Percentiles rank a stretch among this genome's conserved stretches.
Conservation (phyloP, 371 early-diverging fungal species). For the Mortierella sp. region DNA sequence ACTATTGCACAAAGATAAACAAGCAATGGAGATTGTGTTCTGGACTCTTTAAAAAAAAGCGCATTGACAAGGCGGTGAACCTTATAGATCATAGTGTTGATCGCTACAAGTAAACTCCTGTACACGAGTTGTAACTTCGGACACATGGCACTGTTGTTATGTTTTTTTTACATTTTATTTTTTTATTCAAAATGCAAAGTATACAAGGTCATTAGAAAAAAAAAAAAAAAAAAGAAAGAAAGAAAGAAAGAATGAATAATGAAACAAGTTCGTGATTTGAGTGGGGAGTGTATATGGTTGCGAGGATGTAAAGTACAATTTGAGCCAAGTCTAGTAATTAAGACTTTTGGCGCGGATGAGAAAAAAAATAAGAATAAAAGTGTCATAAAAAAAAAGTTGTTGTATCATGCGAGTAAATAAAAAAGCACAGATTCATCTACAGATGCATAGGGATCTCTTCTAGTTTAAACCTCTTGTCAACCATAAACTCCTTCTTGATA, state of each 20-base stretch:
- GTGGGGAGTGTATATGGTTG: not conserved
- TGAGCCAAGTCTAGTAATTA: not conserved
- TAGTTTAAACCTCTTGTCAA: slow-evolving; percentile 43
- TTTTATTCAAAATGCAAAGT: no score
- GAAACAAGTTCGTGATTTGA: not conserved
- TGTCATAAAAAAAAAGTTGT: not conserved
- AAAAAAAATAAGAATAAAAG: not conserved
- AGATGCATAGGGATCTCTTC: slow-evolving; percentile 49
- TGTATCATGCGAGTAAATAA: not conserved
- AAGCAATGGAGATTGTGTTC: no score
- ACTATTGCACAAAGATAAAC: no score
- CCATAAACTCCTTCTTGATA: slow-evolving; percentile 34
- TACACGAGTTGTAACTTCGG: no score
- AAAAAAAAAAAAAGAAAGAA: no score
- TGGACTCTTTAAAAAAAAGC: no score
- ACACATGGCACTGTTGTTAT: no score
- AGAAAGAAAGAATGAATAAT: not conserved
- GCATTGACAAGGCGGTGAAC: no score
- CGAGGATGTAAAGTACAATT: not conserved
- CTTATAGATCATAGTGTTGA: no score
- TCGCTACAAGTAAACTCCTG: no score
- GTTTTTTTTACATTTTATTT: no score
- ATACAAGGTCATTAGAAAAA: not conserved
- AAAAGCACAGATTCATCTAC: slow-evolving; percentile 5
- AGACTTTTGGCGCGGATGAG: not conserved